Base-by-base conservation (phyloP, 345 rosid genomes). In the Pistacia atlantica region DNA sequence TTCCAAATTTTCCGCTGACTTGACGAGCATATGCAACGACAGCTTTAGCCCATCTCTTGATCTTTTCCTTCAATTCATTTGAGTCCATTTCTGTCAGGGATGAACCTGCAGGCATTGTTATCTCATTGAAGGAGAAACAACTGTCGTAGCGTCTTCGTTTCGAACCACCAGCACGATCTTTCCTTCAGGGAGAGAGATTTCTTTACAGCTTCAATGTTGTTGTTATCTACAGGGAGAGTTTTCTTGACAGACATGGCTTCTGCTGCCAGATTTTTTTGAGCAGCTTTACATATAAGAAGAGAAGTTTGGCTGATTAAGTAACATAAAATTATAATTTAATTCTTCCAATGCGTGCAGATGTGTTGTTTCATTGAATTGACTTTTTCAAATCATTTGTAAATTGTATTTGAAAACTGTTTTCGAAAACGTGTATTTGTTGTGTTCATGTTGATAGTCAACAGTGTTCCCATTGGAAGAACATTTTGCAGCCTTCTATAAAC, bases 31-130 rank as follows among this genome's bases (percentile, higher is more conserved):
- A 90, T 3, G 80, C 83, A 6, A 79, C 99, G 1, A 93, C 97
- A 65, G 90, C 89, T 81, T 89, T 93, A 10, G 98, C 92, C 99
- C 99, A 95, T 77, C 90, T 91, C 54, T 55, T 81, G 66, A 95
- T 95, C 73, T 88, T 97, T 8, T 42, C 83, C 86, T 93, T 93
- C 48, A 95, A 76, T 88, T 89, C 89, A 59, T 73, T 79, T 0
- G 98, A 92, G 83, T 93, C 94, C 60, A 82, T 65, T 6, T 88
- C 85, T 25, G 52, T 76, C 72, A 93, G 80, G 13, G 96, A 83
- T 6, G 65, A 75, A n/a, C 84, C 87, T 14, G 69, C 86, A 33
- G 86, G 87, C 9, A 78, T 63, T 33, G 81, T 11, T 61, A 85
- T 55, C 87, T 91, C 96, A 65, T 49, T n/a, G 75, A 84, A 88